Evolutionary conservation across 345 rosid species (phyloP), one percentile per base, ranked within the genome.

Genomic region (Aquilaria malaccensis): DNA sequence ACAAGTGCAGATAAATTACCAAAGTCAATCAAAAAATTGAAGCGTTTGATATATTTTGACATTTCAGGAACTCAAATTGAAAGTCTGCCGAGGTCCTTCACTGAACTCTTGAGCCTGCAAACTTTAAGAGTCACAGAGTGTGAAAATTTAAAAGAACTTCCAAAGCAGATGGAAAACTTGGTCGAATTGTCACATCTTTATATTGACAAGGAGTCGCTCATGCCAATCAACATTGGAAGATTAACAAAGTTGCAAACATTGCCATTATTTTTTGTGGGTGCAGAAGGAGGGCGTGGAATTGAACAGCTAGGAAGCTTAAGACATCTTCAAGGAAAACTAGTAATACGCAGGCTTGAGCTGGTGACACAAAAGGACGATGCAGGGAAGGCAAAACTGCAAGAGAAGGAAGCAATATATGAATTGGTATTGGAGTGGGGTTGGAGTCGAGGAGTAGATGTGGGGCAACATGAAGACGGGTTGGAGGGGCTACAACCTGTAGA

Each of bases 91-190:
- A 30, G 15, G 9, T 55, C 14, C 2, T 41, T 60, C 33, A 31
- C 43, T 2, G 52, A 15, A 41, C 69, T 70, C 9, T 64, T 53
- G n/a, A 64, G 45, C 31, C 2, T 64, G 6, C 67, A 54, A 13
- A 64, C 60, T 6, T 13, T 64, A 10, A 54, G 31, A 45, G 10
- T 55, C 12, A 55, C 12, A 22, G 1, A 11, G 2, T 54, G 59
- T 37, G 5, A 37, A 1, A 3, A 7, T 11, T 29, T 45, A 22
- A 22, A 13, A n/a, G 15, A 13, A 22, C 52, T 55, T 9, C 67
- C 59, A 0, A 41, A 22, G 2, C 4, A 13, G 6, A 58, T 58
- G n/a, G 7, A 32, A 9, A 4, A 58, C 0, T 45, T 58, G 30
- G 50, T 58, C 3, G 46, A 32, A 3, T 58, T 53, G 52, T 53